Conservation (phyloP, 805 yeast species). For the Zygosaccharomyces siamensis region DNA sequence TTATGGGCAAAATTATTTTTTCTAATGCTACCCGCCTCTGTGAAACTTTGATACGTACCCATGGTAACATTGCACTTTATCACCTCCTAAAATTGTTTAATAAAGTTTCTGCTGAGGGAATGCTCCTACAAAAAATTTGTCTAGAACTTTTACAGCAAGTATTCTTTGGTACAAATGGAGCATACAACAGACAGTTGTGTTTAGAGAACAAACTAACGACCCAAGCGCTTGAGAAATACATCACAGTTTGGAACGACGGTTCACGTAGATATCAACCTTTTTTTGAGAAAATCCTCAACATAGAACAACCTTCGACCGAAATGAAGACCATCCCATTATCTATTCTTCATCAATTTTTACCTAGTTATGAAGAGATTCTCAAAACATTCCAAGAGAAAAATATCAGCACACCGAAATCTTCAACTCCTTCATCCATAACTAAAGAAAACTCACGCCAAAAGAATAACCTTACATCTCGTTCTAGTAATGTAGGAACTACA, state of each 20-base stretch:
- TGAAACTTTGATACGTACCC: conserved; percentile 35
- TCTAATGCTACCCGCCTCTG: conserved; percentile 26
- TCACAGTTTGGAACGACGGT: conserved; percentile 37
- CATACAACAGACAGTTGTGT: conserved; percentile 12
- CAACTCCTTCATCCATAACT: neutral
- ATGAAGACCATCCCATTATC: conserved; percentile 6
- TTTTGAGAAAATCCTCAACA: conserved; percentile 17
- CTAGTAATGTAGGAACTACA: conserved; percentile 2
- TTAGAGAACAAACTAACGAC: conserved; percentile 25
- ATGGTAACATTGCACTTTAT: conserved; percentile 37
- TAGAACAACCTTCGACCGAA: conserved; percentile 20
- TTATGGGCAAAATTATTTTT: conserved; percentile 15
- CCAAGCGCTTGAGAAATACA: conserved; percentile 22
- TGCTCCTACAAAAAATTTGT: conserved; percentile 34
- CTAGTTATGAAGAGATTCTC: conserved; percentile 10
- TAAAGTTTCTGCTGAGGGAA: conserved; percentile 33
- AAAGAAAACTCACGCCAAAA: conserved; percentile 1
- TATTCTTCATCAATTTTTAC: conserved; percentile 18
- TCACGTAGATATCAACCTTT: conserved; percentile 24
- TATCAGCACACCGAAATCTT: neutral
- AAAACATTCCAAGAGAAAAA: conserved; percentile 1
- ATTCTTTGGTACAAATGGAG: conserved; percentile 15
- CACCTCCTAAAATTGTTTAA: conserved; percentile 35
- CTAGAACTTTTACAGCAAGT: conserved; percentile 32
- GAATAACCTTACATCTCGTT: neutral